A percentile compares a stretch with the other conserved stretches of the same genome.
Conservation (phyloP, 1,284 basidiomycete species). For the Trichosporon ovoides region DNA sequence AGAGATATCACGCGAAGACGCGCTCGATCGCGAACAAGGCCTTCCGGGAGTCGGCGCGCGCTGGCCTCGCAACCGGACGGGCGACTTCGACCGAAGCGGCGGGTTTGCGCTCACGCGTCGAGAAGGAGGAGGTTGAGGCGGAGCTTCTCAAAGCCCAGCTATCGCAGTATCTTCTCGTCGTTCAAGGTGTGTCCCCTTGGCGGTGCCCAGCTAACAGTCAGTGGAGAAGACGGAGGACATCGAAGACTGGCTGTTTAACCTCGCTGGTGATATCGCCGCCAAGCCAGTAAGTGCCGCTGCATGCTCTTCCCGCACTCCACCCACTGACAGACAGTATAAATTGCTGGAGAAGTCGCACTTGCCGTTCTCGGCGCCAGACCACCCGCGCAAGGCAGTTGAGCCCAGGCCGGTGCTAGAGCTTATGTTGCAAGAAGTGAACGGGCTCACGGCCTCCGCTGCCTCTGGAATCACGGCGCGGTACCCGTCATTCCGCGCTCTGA, state of each 20-base stretch:
- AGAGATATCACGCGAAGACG: conserved; percentile 38
- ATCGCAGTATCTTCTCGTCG: conserved; percentile 34
- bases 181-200: conserved; percentile 37
- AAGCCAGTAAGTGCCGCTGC: conserved; percentile 38
- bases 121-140: conserved; percentile 37
- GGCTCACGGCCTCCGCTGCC: conserved; percentile 42
- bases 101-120: conserved; percentile 13
- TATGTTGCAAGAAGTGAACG: conserved; percentile 47
- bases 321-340: conserved; percentile 31
- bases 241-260: conserved; percentile 46
- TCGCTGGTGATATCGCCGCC: conserved; percentile 45
- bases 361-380: conserved; percentile 40
- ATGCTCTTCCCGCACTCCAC: no score
- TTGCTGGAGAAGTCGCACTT: conserved; percentile 46
- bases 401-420: conserved; percentile 36
- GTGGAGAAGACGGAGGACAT: conserved; percentile 47
- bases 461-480: conserved; percentile 34
- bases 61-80: conserved; percentile 17
- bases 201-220: conserved; percentile 13
- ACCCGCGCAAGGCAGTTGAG: conserved; percentile 20
- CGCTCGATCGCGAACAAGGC: conserved; percentile 31
- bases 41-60: conserved; percentile 37
- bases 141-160: conserved; percentile 44
- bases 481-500: conserved; percentile 36
- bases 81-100: background rate